Percentiles rank a stretch among this genome's conserved stretches.
These are phyloP conservation scores for Tripterygium wilfordii DNA, from an alignment of 177 flowering plant species.

Conservation along the genomic window DNA sequence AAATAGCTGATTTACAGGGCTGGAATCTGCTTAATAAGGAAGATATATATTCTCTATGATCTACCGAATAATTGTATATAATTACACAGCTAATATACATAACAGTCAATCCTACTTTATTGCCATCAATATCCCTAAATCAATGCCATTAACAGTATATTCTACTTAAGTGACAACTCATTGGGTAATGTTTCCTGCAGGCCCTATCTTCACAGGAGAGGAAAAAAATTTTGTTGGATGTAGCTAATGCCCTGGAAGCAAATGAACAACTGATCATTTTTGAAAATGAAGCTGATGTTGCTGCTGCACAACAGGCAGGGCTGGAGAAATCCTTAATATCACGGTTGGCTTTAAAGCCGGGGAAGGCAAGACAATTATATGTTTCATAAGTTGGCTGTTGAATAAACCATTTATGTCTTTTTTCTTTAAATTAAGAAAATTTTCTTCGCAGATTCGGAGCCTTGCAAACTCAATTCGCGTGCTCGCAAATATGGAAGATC, in stretches of 20 bases:
- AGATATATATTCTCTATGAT: too few species aligned
- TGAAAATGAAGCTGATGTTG: conserved; percentile 92
- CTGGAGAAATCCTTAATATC: conserved; percentile 79
- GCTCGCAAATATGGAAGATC: conserved; percentile 95
- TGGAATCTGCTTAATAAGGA: too few species aligned
- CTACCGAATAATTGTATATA: too few species aligned
- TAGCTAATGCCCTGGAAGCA: conserved; percentile 87
- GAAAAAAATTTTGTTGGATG: conserved; percentile 61
- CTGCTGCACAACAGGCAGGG: conserved; percentile 72
- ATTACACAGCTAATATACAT: too few species aligned
- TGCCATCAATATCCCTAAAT: too few species aligned
- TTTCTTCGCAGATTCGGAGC: conserved; percentile 50
- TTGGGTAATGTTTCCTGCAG: conserved; percentile 36
- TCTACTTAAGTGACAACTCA: too few species aligned
- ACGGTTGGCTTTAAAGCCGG: conserved; percentile 76
- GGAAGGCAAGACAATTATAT: conserved; percentile 54
- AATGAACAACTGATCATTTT: conserved; percentile 55
- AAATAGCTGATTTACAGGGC: too few species aligned
- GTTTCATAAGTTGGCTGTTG: neutral
- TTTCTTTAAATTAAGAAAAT: neutral
- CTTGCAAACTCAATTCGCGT: conserved; percentile 82
- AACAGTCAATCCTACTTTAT: too few species aligned
- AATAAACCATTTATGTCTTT: neutral
- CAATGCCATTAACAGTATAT: too few species aligned
- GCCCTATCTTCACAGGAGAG: conserved; percentile 64